Conservation (phyloP, 2,329 filamentous ascomycete species). For the Escovopsis sp. region DNA sequence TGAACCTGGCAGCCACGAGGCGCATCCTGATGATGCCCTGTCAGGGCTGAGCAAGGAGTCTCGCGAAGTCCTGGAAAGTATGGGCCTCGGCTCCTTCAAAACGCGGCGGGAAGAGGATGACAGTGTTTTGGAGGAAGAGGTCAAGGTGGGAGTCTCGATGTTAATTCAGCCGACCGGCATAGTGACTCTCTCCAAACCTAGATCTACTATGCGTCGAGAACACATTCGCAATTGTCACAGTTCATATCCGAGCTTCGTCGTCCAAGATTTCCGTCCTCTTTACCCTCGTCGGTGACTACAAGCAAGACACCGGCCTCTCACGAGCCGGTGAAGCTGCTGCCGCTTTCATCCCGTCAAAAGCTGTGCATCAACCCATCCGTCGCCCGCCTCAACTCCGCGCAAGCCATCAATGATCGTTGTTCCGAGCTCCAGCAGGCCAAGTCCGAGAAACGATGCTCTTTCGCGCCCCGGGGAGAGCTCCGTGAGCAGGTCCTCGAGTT, state of each 20-base stretch:
- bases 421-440: constrained; percentile 70
- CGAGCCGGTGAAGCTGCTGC: constrained; percentile 56
- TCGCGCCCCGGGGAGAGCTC: constrained; percentile 64
- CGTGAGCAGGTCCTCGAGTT: constrained; percentile 61
- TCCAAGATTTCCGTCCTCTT: constrained; percentile 59
- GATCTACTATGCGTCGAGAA: constrained; percentile 85
- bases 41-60: constrained; percentile 59
- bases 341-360: constrained; percentile 74
- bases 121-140: constrained; percentile 41
- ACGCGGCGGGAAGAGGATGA: constrained; percentile 23
- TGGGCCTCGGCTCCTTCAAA: constrained; percentile 29
- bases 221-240: constrained; percentile 81
- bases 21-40: constrained; percentile 22
- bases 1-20: constrained; percentile 41
- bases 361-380: constrained; percentile 83
- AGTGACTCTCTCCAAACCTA: constrained; percentile 22
- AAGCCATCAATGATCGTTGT: constrained; percentile 87
- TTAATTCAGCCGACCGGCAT: constrained; percentile 3
- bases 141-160: constrained; percentile 38
- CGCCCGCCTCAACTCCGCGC: constrained; percentile 48
- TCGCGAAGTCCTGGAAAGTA: constrained; percentile 53
- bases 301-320: constrained; percentile 9
- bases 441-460: constrained; percentile 48
- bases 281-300: constrained; percentile 30
- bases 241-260: constrained; percentile 71